Conservation (phyloP, 2,329 filamentous ascomycete genomes). For the Claviceps capensis region DNA sequence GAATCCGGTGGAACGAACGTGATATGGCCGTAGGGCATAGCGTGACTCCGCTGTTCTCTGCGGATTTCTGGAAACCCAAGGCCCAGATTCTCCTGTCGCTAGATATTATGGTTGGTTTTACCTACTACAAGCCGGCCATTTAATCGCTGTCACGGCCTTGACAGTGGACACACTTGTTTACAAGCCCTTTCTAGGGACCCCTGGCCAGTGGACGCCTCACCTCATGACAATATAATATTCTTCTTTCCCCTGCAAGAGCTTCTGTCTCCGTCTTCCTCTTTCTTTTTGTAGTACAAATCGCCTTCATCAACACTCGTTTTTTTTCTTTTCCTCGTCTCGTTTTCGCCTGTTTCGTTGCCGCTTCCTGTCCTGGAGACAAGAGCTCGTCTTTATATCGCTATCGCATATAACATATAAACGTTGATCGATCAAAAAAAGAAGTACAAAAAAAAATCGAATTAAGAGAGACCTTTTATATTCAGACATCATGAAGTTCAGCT, state of each 20-base stretch:
- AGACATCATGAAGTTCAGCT: conserved; percentile 5
- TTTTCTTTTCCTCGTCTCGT: not conserved
- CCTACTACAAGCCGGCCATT: not conserved
- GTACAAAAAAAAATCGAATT: not conserved
- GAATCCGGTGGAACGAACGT: too few species aligned
- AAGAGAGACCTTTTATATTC: too few species aligned
- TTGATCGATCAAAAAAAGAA: not conserved
- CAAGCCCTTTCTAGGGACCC: not conserved
- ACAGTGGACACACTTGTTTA: not conserved
- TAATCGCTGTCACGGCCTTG: too few species aligned
- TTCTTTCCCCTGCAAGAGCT: not conserved
- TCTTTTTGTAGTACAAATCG: not conserved
- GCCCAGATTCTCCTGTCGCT: not conserved
- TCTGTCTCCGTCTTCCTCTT: not conserved
- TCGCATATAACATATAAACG: not conserved
- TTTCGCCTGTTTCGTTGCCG: not conserved
- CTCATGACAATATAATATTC: not conserved
- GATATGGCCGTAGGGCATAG: not conserved
- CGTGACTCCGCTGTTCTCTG: too few species aligned
- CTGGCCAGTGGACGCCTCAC: not conserved
- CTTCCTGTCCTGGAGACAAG: conserved; percentile 1
- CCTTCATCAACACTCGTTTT: not conserved
- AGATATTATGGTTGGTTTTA: not conserved
- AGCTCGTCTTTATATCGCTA: not conserved
- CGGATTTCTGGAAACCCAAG: not conserved